Evolutionary conservation across 306 rosid genomes (phyloP), one percentile per base, ranked within the genome.

Genomic region (Vicia sativa): DNA sequence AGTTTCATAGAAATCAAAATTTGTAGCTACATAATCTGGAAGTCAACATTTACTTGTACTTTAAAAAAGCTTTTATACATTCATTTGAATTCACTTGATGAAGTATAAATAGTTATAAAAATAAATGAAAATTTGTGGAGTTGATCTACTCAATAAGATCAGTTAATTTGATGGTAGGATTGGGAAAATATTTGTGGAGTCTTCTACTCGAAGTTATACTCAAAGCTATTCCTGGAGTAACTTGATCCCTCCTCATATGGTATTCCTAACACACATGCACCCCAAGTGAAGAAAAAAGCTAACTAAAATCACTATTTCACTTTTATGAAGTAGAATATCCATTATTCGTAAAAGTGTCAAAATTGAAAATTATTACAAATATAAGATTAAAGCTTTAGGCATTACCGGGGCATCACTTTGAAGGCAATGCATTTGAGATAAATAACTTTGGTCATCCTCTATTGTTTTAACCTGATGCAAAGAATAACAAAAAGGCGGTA

Each of bases 371-470:
- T 35, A 44, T 41, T 49, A 68, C 56, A 48, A 73, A 69, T 48
- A 50, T 37, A 45, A 53, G 50, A 62, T 38, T 29, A 45, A 9
- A 71, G 62, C 63, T 60, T 60, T 15, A 60, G 48, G 52, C 80
- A 77, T 73, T 83, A 87, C 90, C 90, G 37, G 54, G 71, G 56
- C 63, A 80, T 78, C 80, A 74, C 55, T 77, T 59, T 71, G 81
- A 73, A 70, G 38, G 72, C 79, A 81, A 49, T 70, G 62, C 65
- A 58, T 78, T 74, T 69, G 81, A 73, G 87, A 80, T 52, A 80
- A 64, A 78, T 71, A 72, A 43, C 71, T 83, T 31, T 73, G 74
- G 78, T 80, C 85, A 70, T 81, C 87, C 77, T 79, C 85, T 72
- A 70, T 65, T 64, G 80, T 65, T 73, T 78, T 78, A 66, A 82